Base-by-base conservation (phyloP, 179 eudicot species). In the Heliamphora pulchella region DNA sequence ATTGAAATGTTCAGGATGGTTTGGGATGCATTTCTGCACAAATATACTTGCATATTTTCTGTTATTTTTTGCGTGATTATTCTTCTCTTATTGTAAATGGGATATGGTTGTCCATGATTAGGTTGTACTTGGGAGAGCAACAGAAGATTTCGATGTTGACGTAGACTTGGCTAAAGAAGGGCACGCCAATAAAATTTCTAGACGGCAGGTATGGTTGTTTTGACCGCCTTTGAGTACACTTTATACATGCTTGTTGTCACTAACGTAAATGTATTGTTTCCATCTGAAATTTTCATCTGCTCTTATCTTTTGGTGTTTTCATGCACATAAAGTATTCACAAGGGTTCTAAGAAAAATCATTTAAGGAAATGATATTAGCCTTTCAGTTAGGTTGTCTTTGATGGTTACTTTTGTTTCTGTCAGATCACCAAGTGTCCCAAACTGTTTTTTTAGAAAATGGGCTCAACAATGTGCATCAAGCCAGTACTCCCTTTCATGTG, bases 111-210 rank as follows among this genome's bases (percentile, higher is more conserved):
- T 77, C 14, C 47, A 51, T 77, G 62, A 77, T 79, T 81, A 92
- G 97, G 94, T 92, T 80, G 80, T 90, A 82, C 86, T 92, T 50
- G 97, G 97, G 71, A 88, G 97, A 83, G 88, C 84, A 66, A 88
- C 97, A 46, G 87, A 85, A 77, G 94, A 89, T 78, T 54, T 82
- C 74, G 31, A 63, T 77, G 92, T 90, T 88, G 97, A 92, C 78
- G 89, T 92, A 83, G 94, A 90, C 89, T 82, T 92, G 84, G 87
- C 91, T 53, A 90, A 88, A 84, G 94, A 90, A 86, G 90, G 88
- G 50, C 84, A 84, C 84, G 89, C 89, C 69, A 89, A 86, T 82
- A 92, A 85, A 84, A 87, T 92, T 70, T 92, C 97, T 58, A 87
- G 97, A 75, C 88, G 92, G 81, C 94, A 92, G 92, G 97, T 90